A percentile compares a stretch with the other conserved stretches of the same genome.
These are phyloP conservation scores for Pichia sp. DNA, from an alignment of 1,139 yeast genomes.

Conservation along the genomic window DNA sequence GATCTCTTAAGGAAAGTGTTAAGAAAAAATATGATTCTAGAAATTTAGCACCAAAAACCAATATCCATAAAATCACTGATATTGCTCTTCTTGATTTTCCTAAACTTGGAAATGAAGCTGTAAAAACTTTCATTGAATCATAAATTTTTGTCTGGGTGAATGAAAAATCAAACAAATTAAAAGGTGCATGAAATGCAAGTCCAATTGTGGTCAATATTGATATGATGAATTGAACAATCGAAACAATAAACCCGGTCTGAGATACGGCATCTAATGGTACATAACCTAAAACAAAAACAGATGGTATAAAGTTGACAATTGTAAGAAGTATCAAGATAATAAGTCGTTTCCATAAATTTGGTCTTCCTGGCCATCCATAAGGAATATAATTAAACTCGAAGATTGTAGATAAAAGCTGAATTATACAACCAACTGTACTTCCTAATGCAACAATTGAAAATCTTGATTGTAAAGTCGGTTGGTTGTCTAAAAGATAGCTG, in stretches of 20 bases:
- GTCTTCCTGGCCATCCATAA: constrained; percentile 62
- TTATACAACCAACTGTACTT: constrained; percentile 60
- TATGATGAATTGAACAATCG: constrained; percentile 53
- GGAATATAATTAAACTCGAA: constrained; percentile 66
- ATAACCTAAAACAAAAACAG: constrained; percentile 52
- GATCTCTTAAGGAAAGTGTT: constrained; percentile 73
- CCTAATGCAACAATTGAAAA: constrained; percentile 65
- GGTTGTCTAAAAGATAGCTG: constrained; percentile 49
- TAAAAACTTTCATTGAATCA: constrained; percentile 35
- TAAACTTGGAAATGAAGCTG: constrained; percentile 51
- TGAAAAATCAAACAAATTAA: constrained; percentile 40
- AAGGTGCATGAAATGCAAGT: constrained; percentile 57
- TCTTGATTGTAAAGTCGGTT: constrained; percentile 58
- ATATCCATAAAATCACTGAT: constrained; percentile 61
- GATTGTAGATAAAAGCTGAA: constrained; percentile 57
- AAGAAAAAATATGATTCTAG: constrained; percentile 77
- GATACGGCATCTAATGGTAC: constrained; percentile 49
- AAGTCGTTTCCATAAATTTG: constrained; percentile 38
- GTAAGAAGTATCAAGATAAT: constrained; percentile 39
- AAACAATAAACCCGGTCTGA: constrained; percentile 41
- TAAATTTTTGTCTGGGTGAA: constrained; percentile 20
- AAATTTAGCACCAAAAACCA: constrained; percentile 66
- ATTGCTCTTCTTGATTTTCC: constrained; percentile 44
- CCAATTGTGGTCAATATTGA: constrained; percentile 57
- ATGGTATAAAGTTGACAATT: constrained; percentile 50